A percentile compares a stretch with the other conserved stretches of the same genome.
Conservation (phyloP, 1,284 basidiomycete genomes). For the Ceratorhiza oryzae-sativae region DNA sequence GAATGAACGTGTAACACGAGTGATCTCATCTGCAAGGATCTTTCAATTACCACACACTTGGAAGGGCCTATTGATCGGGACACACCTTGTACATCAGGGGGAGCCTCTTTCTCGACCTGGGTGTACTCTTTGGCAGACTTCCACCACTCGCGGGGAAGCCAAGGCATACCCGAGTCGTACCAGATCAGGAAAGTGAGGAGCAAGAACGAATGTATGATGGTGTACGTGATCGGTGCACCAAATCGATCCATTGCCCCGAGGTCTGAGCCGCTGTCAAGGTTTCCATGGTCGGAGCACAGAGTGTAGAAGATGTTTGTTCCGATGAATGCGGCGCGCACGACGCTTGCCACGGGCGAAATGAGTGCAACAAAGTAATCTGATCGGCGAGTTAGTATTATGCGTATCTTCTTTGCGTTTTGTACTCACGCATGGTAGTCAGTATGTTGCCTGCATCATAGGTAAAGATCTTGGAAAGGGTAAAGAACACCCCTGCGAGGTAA, state of each 20-base stretch:
- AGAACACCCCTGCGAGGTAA: slow-evolving; percentile 30
- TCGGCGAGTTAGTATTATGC: neutral
- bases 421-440: slow-evolving; percentile 26
- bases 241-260: slow-evolving; percentile 63
- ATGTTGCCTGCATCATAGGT: slow-evolving; percentile 8
- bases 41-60: neutral
- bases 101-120: slow-evolving; percentile 12
- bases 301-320: slow-evolving; percentile 79
- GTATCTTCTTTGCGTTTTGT: neutral
- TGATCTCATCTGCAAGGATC: neutral
- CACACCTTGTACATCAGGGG: slow-evolving; percentile 24
- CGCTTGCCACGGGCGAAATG: slow-evolving; percentile 31
- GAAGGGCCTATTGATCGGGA: neutral
- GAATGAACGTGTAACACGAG: slow-evolving; percentile 18
- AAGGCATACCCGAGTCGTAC: slow-evolving; percentile 61
- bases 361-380: slow-evolving; percentile 26
- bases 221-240: slow-evolving; percentile 78
- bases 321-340: slow-evolving; percentile 61
- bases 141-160: slow-evolving; percentile 30
- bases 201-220: slow-evolving; percentile 63
- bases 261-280: slow-evolving; percentile 58
- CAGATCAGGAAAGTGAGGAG: slow-evolving; percentile 66
- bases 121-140: slow-evolving; percentile 12
- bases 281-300: slow-evolving; percentile 66
- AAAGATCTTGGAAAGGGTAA: slow-evolving; percentile 29